Percentiles rank a stretch among this genome's conserved stretches.
These are phyloP conservation scores for Staphylotrichum longicolle DNA, from an alignment of 495 filamentous ascomycete genomes.

Conservation along the genomic window DNA sequence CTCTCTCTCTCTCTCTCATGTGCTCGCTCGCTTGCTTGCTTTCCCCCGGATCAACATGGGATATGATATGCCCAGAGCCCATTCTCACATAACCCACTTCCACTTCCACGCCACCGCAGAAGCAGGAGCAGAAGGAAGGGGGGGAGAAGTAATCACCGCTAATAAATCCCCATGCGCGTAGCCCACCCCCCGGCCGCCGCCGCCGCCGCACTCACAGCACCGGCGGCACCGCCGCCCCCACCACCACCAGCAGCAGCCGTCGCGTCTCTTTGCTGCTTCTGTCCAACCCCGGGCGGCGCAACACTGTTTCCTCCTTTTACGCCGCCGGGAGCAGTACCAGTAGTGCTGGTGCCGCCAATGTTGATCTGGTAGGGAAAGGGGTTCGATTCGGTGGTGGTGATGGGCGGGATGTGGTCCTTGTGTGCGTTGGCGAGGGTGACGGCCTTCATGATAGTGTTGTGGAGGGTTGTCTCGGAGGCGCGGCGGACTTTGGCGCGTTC, in stretches of 20 bases:
- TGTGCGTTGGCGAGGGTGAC: slow-evolving; percentile 78
- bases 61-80: no score
- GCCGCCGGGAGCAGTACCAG: no score
- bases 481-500: slow-evolving; percentile 82
- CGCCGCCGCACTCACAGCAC: background rate
- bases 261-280: slow-evolving; percentile 22
- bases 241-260: background rate
- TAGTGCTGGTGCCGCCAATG: slow-evolving; percentile 44
- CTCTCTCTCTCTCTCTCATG: no score
- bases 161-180: slow-evolving; percentile 75
- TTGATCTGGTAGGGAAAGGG: slow-evolving; percentile 94
- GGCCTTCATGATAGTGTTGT: slow-evolving; percentile 83
- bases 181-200: slow-evolving; percentile 62
- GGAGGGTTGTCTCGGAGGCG: slow-evolving; percentile 82
- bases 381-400: slow-evolving; percentile 87
- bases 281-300: no score
- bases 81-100: no score
- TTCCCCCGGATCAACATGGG: no score
- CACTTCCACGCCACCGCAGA: no score
- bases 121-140: no score
- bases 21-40: no score
- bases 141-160: slow-evolving; percentile 18
- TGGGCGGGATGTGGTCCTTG: slow-evolving; percentile 96
- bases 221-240: background rate
- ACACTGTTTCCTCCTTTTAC: no score